phyloP scores from a whole-genome alignment of 108 stramenopile genomes.

The Stephanodiscus minutulus region DNA sequence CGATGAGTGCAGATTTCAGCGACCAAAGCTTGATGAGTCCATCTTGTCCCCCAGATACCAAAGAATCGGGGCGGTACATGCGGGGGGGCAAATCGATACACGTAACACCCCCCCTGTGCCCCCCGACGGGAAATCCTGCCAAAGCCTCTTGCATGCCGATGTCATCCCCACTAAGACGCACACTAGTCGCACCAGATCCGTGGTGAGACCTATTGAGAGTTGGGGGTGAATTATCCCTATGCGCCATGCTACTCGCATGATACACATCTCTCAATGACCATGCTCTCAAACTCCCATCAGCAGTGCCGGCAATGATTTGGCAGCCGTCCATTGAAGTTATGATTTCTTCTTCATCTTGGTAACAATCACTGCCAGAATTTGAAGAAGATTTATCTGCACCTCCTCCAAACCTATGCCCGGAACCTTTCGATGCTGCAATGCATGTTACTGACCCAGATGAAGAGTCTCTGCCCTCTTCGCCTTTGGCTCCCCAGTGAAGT shows the following conservation, averaged over 20 bases:
- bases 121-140: constrained; percentile 42
- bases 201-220: constrained; percentile 38
- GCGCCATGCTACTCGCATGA: constrained; percentile 37
- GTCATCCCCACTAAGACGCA: constrained; percentile 31
- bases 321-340: constrained; percentile 78
- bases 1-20: constrained; percentile 50
- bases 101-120: constrained; percentile 85
- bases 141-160: constrained; percentile 31
- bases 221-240: constrained; percentile 7
- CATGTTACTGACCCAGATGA: constrained; percentile 83
- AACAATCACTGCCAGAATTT: constrained; percentile 18
- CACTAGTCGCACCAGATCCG: constrained; percentile 30
- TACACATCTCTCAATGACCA: constrained; percentile 85
- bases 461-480: constrained; percentile 65
- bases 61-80: constrained; percentile 81
- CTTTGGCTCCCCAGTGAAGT: constrained; percentile 80
- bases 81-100: constrained; percentile 83
- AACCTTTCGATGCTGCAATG: constrained; percentile 66
- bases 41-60: constrained; percentile 85
- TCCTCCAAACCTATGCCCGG: constrained; percentile 43
- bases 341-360: constrained; percentile 55
- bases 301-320: constrained; percentile 77
- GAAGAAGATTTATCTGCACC: constrained; percentile 23
- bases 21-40: constrained; percentile 89
- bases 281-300: constrained; percentile 76